These are phyloP conservation scores for Epichloe gansuensis DNA, from an alignment of 2,329 filamentous ascomycete species.

Conservation along the genomic window DNA sequence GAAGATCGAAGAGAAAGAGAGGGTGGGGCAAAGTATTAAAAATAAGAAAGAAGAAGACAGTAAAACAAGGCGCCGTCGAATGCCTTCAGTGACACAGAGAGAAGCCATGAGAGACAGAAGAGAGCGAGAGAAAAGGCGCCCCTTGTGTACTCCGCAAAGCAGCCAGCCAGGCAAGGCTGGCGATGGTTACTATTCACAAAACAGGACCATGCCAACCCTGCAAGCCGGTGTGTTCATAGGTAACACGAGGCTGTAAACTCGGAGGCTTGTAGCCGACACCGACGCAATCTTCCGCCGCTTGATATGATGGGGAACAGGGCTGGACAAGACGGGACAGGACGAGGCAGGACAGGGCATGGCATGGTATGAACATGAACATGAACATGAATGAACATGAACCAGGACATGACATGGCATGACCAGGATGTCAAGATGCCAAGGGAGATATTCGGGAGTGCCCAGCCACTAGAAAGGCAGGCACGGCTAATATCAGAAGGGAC, in stretches of 20 bases:
- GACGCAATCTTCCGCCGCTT: conserved; percentile 4
- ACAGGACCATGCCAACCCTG: conserved; percentile 3
- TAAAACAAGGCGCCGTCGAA: neutral
- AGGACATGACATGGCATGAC: neutral
- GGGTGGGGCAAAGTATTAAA: neutral
- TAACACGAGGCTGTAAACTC: conserved; percentile 1
- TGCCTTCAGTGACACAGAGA: neutral
- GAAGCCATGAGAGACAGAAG: neutral
- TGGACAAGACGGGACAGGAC: neutral
- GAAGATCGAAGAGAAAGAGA: neutral
- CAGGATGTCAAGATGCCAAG: too few species aligned
- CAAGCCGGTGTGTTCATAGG: conserved; percentile 5
- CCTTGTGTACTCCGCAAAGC: neutral
- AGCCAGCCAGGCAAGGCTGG: conserved; percentile 3
- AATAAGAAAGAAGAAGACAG: neutral
- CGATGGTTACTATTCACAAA: neutral
- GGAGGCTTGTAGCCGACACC: neutral
- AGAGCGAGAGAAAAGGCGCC: neutral
- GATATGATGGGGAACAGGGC: neutral
- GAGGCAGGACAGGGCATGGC: neutral
- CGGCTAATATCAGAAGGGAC: neutral
- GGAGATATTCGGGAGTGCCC: neutral
- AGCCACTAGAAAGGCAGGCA: neutral
- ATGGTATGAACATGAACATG: neutral
- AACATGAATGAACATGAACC: neutral